A percentile compares a stretch with the other conserved stretches of the same genome.
phyloP scores from a whole-genome alignment of 192 early-diverging fungal genomes.

The Haplosporangium gracile region DNA sequence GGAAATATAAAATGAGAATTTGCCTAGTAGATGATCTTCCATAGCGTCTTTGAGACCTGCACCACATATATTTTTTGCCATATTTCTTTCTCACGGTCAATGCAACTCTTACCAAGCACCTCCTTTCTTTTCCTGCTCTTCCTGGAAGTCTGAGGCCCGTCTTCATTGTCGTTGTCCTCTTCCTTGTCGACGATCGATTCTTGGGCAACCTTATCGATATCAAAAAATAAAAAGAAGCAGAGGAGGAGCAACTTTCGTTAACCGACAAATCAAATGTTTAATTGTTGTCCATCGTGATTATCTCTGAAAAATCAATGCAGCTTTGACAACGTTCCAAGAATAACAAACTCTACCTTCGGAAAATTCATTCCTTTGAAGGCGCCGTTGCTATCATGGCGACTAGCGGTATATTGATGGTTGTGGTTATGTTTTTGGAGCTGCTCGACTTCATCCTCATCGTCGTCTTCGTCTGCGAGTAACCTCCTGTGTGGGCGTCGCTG shows the following conservation, averaged over 20 bases:
- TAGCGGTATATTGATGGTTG: neutral
- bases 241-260: neutral
- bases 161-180: constrained; percentile 68
- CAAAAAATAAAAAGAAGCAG: neutral
- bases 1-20: neutral
- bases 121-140: constrained; percentile 67
- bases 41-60: neutral
- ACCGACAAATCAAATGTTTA: neutral
- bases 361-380: constrained; percentile 65
- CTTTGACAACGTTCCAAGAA: neutral
- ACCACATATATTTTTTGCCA: neutral
- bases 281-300: neutral
- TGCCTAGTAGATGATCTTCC: neutral
- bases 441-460: neutral
- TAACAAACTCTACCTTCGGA: constrained; percentile 20
- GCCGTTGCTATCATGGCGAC: constrained; percentile 65
- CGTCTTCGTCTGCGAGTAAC: neutral
- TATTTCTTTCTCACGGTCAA: neutral
- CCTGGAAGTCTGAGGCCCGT: constrained; percentile 42
- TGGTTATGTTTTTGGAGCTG: neutral
- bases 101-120: constrained; percentile 45
- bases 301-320: neutral
- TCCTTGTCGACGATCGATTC: constrained; percentile 82
- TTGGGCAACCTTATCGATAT: constrained; percentile 58
- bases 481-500: neutral